phyloP scores from a whole-genome alignment of 768 basidiomycete genomes.

The Xerocomellus intermedius region DNA sequence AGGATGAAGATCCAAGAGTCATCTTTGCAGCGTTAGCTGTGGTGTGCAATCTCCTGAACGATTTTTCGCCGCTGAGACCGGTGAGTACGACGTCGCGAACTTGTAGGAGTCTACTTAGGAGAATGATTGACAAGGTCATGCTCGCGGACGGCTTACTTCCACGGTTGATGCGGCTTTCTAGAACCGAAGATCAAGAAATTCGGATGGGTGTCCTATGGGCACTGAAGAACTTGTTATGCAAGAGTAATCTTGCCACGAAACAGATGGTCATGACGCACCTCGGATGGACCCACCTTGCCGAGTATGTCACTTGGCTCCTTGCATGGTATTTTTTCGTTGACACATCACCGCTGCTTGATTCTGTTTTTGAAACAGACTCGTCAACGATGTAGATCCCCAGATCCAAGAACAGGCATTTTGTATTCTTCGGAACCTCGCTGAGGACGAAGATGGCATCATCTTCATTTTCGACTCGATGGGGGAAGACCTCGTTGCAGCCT shows the following conservation, averaged over 20 bases:
- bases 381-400: constrained; percentile 50
- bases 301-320: constrained; percentile 40
- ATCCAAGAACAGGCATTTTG: constrained; percentile 73
- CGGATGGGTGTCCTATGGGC: constrained; percentile 81
- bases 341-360: not conserved
- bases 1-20: constrained; percentile 68
- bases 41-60: constrained; percentile 83
- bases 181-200: constrained; percentile 52
- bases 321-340: not conserved
- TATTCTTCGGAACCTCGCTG: constrained; percentile 65
- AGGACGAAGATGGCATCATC: constrained; percentile 61
- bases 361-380: constrained; percentile 39
- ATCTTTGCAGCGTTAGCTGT: constrained; percentile 67
- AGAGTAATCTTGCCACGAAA: constrained; percentile 60
- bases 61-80: constrained; percentile 76
- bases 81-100: constrained; percentile 43
- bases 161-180: constrained; percentile 58
- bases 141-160: constrained; percentile 67
- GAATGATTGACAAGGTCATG: constrained; percentile 44
- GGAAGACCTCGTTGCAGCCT: constrained; percentile 41
- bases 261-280: constrained; percentile 63
- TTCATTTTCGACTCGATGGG: constrained; percentile 58
- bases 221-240: constrained; percentile 77
- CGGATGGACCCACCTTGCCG: constrained; percentile 59
- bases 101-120: not conserved